phyloP scores from a whole-genome alignment of 768 basidiomycete genomes.

The Mrakia frigida region DNA sequence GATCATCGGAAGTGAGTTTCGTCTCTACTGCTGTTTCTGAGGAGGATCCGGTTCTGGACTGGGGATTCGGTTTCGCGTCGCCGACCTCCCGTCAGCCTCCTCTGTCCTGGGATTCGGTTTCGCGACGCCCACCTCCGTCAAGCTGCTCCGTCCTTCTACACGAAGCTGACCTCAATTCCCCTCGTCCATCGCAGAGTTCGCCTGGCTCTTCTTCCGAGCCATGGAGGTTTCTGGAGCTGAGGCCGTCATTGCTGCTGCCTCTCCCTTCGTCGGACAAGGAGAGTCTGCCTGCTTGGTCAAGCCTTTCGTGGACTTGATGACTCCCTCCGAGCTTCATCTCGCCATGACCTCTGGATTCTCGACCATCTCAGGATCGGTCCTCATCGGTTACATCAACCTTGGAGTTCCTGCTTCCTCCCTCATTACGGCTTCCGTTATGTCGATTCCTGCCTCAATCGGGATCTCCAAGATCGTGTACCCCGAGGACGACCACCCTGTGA shows the following conservation, averaged over 20 bases:
- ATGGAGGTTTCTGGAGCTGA: constrained; percentile 92
- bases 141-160: neutral
- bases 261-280: constrained; percentile 89
- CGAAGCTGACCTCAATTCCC: neutral
- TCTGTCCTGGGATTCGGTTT: too few relatives aligned
- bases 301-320: constrained; percentile 80
- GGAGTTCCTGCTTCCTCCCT: constrained; percentile 50
- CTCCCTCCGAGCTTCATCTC: constrained; percentile 74
- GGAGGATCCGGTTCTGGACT: neutral
- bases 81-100: too few relatives aligned
- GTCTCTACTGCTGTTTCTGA: too few relatives aligned
- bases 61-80: too few relatives aligned
- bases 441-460: constrained; percentile 87
- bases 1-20: constrained; percentile 21
- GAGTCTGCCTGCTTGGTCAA: constrained; percentile 64
- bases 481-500: constrained; percentile 77
- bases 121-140: too few relatives aligned
- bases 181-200: constrained; percentile 63
- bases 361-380: constrained; percentile 80
- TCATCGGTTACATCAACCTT: constrained; percentile 68
- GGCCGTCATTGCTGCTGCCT: constrained; percentile 84
- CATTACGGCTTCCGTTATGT: constrained; percentile 85
- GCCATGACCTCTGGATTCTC: constrained; percentile 73
- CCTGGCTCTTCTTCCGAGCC: constrained; percentile 89
- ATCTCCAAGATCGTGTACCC: constrained; percentile 84